Evolutionary conservation across 768 basidiomycete species (phyloP), one percentile per base, ranked within the genome.

Genomic region (Russula sp.): DNA sequence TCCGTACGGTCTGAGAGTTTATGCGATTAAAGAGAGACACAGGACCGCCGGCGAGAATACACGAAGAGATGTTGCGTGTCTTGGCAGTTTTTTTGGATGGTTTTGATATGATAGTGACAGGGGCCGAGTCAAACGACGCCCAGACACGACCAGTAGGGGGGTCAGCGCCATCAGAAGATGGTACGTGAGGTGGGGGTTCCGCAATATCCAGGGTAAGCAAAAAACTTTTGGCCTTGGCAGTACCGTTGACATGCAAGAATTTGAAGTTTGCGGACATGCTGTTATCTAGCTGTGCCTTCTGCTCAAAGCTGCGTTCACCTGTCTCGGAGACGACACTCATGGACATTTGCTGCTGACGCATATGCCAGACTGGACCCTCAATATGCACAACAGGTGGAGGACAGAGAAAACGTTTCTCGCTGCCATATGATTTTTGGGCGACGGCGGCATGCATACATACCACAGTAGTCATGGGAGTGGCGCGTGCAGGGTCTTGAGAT

Each of bases 1-100:
- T 97, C 71, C 94, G 88, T 63, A 96, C 94, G 44, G 94, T 94
- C 76, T 98, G 94, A 14, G 91, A 91, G 75, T 96, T 94, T 81
- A 98, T 93, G 70, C 94, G 88, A 74, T 94, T 94, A 82, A 94
- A 96, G 52, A 98, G 82, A 57, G 92, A 91, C 55, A 98, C 91
- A 40, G 92, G 89, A 22, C 91, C 89, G 53, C 90, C 89, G 34
- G 88, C 88, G 59, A 93, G 82, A 73, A 97, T 93, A 77, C 93
- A 95, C 22, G 87, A 92, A 49, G 87, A 88, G 71, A 89, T 89
- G 78, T 91, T 88, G 77, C 94, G 88, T 69, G 94, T 94, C 78
- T 95, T 96, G 62, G 91, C 91, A 10, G 93, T 96, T 80, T 94
- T 95, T 82, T 95, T 95, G 63, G 93, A 94, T 39, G 94, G 94